Base-by-base conservation (phyloP, 495 filamentous ascomycete genomes). In the Penicillium nucicola region DNA sequence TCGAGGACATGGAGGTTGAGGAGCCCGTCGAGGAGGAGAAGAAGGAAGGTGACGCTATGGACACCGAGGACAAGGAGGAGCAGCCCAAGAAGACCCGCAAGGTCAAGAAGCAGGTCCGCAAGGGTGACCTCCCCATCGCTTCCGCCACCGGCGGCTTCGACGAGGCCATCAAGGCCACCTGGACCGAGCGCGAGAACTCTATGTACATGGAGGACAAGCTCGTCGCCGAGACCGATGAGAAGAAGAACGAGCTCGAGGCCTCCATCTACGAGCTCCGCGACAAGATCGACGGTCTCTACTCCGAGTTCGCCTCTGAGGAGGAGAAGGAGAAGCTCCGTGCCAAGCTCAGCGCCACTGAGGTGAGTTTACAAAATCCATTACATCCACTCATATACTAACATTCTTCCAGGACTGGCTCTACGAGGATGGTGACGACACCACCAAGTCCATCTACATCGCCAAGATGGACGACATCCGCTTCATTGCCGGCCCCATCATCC, bases 201-300 rank as follows among this genome's bases (percentile, higher is more conserved):
- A 96, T 99, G 93, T 80, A 90, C 64, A 92, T 93, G 85, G 90
- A 97, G 68, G 93, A 99, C 76, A 99, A 97, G 79, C 83, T 97
- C 32, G 92, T 99, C 35, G 90, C 90, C 47, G 95, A 97, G 69
- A 99, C 93, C 18, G 93, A 97, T 65, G 90, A 97, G 77, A 95
- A 93, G 81, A 97, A 97, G 89, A 99, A 99, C 77, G 93, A 97
- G 69, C 87, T 99, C 34, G 93, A 99, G 78, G 84, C 88, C 32
- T 92, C 84, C 70, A 97, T 97, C 77, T 99, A 99, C 72, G 89
- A 96, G 59, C 78, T 95, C 62, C 85, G 92, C 54, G 89, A 90
- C 75, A 96, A 96, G 82, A 80, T 97, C 41, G 88, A 96, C 59
- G 90, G 91, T 54, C 80, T 88, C 56, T 97, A 93, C 71, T 76